These are phyloP conservation scores for Epichloe typhina DNA, from an alignment of 2,329 filamentous ascomycete genomes.

Conservation along the genomic window DNA sequence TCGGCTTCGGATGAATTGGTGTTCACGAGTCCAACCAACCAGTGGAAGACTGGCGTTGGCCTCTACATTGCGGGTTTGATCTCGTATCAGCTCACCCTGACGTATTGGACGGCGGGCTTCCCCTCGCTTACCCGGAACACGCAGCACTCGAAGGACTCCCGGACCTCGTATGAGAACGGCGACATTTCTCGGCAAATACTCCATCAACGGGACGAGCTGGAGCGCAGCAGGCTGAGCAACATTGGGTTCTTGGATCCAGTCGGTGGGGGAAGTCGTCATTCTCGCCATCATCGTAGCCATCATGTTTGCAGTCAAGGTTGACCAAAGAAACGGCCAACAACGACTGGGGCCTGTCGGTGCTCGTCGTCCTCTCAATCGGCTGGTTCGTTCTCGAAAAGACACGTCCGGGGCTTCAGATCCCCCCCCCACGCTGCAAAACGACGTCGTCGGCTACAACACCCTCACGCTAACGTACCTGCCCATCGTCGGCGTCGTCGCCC, in stretches of 20 bases:
- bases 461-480: constrained; percentile 52
- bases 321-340: constrained; percentile 44
- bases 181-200: constrained; percentile 46
- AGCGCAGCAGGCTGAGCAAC: constrained; percentile 50
- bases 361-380: constrained; percentile 49
- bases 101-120: constrained; percentile 52
- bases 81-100: constrained; percentile 52
- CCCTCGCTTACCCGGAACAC: constrained; percentile 23
- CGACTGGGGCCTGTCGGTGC: constrained; percentile 51
- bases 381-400: constrained; percentile 56
- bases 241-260: constrained; percentile 50
- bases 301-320: constrained; percentile 47
- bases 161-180: constrained; percentile 21
- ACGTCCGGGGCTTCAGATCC: constrained; percentile 40
- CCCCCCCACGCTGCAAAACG: constrained; percentile 47
- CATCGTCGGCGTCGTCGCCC: constrained; percentile 51
- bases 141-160: constrained; percentile 19
- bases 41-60: constrained; percentile 47
- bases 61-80: constrained; percentile 56
- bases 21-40: constrained; percentile 38
- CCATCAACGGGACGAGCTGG: constrained; percentile 46
- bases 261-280: constrained; percentile 46
- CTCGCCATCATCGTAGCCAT: constrained; percentile 52
- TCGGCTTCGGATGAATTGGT: constrained; percentile 55
- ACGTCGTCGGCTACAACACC: constrained; percentile 51